phyloP scores from a whole-genome alignment of 2,329 filamentous ascomycete genomes.

The Pseudogymnoascus sp. region DNA sequence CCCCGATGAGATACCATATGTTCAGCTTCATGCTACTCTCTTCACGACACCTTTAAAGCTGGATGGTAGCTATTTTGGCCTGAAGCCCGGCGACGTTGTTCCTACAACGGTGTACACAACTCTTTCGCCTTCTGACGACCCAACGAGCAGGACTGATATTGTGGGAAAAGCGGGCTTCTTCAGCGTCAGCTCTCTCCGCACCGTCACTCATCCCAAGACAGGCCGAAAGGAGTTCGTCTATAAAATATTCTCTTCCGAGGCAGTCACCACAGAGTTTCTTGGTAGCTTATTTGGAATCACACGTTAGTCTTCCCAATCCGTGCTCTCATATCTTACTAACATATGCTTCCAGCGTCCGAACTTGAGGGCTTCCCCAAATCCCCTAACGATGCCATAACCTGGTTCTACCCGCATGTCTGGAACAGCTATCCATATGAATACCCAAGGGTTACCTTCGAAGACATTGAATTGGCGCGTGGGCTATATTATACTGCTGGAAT shows the following conservation, averaged over 20 bases:
- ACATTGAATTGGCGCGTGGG: slow-evolving; percentile 58
- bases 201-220: slow-evolving; percentile 53
- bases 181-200: slow-evolving; percentile 68
- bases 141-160: slow-evolving; percentile 42
- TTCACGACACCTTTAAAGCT: slow-evolving; percentile 72
- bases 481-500: slow-evolving; percentile 70
- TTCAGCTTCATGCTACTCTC: slow-evolving; percentile 78
- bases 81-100: slow-evolving; percentile 47
- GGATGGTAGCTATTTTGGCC: slow-evolving; percentile 64
- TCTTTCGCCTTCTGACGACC: slow-evolving; percentile 36
- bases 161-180: slow-evolving; percentile 75
- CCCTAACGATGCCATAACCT: slow-evolving; percentile 49
- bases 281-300: slow-evolving; percentile 41
- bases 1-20: slow-evolving; percentile 79
- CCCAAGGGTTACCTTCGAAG: slow-evolving; percentile 83
- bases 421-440: slow-evolving; percentile 76
- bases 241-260: slow-evolving; percentile 56
- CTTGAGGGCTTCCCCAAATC: slow-evolving; percentile 16
- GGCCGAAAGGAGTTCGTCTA: slow-evolving; percentile 49
- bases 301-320: slow-evolving; percentile 14
- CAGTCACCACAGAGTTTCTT: slow-evolving; percentile 46
- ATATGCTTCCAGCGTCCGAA: slow-evolving; percentile 16
- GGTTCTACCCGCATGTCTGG: slow-evolving; percentile 73
- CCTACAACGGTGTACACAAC: slow-evolving; percentile 81
- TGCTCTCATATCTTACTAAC: slow-evolving; percentile 13